Base-by-base conservation (phyloP, 106 monocot genomes). In the Alisma plantagoaquatica region DNA sequence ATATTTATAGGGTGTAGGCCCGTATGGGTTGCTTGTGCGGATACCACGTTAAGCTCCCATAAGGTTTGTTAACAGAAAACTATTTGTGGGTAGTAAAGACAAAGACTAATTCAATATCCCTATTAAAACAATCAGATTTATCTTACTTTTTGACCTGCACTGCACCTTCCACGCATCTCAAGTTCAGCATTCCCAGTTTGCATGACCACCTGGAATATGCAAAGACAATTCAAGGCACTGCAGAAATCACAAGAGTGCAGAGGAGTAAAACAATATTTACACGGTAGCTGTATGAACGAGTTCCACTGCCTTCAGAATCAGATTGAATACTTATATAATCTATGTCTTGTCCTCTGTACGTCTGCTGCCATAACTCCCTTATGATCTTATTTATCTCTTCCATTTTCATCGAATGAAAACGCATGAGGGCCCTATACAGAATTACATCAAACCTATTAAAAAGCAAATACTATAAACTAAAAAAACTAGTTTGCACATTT, bases 351-450 rank as follows among this genome's bases (percentile, higher is more conserved):
- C 89, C 96, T 68, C 96, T 82, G 56, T 98, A 98, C 31, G 96
- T 98, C 60, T 98, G 96, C 60, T 98, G 96, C 96, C 96, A 98
- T 58, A 98, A 55, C 66, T 98, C 96, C 64, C 85, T 76, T 35
- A 98, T 98, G 61, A 98, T 89, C 63, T 90, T 90, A 49, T 98
- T 98, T 64, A 89, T 98, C 55, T 98, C 96, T 67, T 98, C 96
- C 96, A 98, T 98, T 56, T 98, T 98, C 96, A 98, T 98, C 12
- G 75, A 48, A 61, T 98, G 96, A 53, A 98, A 98, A 15, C 96
- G 77, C 96, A 90, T 98, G 0, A 98, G 76, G 19, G 96, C 96
- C 73, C 96, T 98, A 58, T 12, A n/a, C 63, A 32, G 44, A 14
- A 38, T 6, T 38, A 7, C 35, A 38, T 38, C 14, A 38, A n/a